These are phyloP conservation scores for Talaromyces funiculosus DNA, from an alignment of 2,329 filamentous ascomycete genomes.

Conservation along the genomic window DNA sequence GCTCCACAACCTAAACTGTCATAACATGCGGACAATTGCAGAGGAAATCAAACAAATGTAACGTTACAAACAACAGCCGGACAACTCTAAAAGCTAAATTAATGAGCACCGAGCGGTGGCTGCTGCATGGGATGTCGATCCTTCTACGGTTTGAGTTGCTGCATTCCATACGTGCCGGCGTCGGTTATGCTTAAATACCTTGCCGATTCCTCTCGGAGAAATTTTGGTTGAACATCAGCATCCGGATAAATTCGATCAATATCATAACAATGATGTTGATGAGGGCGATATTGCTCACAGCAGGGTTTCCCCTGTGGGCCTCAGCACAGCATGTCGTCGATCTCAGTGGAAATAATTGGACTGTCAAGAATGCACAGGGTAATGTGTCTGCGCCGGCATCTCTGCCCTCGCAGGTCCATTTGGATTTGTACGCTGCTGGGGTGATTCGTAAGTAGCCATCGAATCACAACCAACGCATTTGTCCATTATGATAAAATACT, in stretches of 20 bases:
- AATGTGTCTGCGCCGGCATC: conserved; percentile 51
- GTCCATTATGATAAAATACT: background rate
- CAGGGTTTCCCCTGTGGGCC: conserved; percentile 16
- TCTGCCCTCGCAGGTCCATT: conserved; percentile 55
- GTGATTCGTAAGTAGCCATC: conserved; percentile 46
- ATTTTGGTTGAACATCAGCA: no score
- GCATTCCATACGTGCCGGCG: background rate
- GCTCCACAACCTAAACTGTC: background rate
- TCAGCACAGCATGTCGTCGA: conserved; percentile 34
- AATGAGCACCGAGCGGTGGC: background rate
- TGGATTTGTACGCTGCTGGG: conserved; percentile 51
- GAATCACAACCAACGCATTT: background rate
- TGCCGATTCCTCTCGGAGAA: background rate
- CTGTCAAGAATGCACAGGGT: conserved; percentile 39
- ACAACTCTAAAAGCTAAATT: background rate
- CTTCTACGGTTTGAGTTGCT: background rate
- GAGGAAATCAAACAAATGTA: background rate
- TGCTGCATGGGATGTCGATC: background rate
- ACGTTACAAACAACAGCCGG: background rate
- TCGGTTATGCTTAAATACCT: background rate
- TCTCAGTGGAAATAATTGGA: conserved; percentile 41
- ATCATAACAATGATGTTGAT: background rate
- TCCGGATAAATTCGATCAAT: background rate
- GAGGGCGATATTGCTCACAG: background rate
- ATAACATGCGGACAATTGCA: background rate